Percentiles rank a stretch among this genome's conserved stretches.
Evolutionary conservation across 441 rosid species (phyloP).

Genomic region (Erysimum cheiri): DNA sequence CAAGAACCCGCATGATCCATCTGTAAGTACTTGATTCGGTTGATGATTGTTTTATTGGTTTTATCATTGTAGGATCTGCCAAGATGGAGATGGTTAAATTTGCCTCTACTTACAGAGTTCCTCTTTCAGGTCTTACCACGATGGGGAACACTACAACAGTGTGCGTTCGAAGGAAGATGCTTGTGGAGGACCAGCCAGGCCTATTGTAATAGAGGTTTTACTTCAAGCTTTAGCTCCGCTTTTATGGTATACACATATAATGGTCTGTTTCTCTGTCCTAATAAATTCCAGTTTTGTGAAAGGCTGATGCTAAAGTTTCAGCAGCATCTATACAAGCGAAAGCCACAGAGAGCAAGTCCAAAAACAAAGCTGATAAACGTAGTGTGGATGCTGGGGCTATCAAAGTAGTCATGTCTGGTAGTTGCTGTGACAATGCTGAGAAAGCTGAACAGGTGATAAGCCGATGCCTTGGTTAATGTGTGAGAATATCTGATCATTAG

Average conservation of each 20-base stretch:
- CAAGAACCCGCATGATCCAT: conserved; percentile 78
- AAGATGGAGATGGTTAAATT: background rate
- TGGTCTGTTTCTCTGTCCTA: conserved; percentile 45
- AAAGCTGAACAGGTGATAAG: conserved; percentile 73
- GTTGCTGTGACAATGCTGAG: conserved; percentile 66
- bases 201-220: conserved; percentile 74
- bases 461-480: conserved; percentile 11
- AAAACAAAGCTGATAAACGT: conserved; percentile 46
- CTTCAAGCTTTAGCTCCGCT: conserved; percentile 15
- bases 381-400: conserved; percentile 54
- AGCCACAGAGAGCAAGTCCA: conserved; percentile 56
- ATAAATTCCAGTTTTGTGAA: conserved; percentile 63
- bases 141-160: conserved; percentile 92
- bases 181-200: conserved; percentile 73
- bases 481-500: background rate
- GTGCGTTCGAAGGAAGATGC: conserved; percentile 76
- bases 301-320: conserved; percentile 92
- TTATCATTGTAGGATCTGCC: background rate
- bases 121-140: conserved; percentile 82
- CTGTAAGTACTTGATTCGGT: conserved; percentile 58
- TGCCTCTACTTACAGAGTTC: background rate
- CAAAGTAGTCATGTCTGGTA: conserved; percentile 83
- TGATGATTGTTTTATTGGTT: background rate
- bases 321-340: conserved; percentile 69
- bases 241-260: conserved; percentile 12